phyloP scores from a whole-genome alignment of 2,329 filamentous ascomycete genomes.

The Talaromyces marneffei region DNA sequence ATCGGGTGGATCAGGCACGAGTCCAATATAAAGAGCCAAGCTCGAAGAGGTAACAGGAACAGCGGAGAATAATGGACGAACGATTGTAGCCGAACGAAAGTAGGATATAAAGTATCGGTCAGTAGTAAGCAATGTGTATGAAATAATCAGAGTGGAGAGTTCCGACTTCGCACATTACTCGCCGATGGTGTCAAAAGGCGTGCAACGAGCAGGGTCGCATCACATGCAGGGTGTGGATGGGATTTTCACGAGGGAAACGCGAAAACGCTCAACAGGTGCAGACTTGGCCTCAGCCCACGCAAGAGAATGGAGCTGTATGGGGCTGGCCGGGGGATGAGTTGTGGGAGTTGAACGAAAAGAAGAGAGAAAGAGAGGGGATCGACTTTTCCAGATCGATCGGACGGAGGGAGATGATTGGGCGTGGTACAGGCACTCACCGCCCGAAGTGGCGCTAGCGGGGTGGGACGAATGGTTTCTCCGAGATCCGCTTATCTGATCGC shows the following conservation, averaged over 20 bases:
- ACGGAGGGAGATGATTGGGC: background rate
- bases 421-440: background rate
- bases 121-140: background rate
- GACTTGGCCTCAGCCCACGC: background rate
- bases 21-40: background rate
- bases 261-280: background rate
- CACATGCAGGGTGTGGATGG: conserved; percentile 1
- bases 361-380: background rate
- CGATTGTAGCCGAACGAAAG: background rate
- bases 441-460: background rate
- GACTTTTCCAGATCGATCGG: background rate
- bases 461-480: conserved; percentile 20
- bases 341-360: background rate
- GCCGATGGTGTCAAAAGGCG: conserved; percentile 3
- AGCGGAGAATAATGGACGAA: background rate
- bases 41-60: background rate
- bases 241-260: background rate
- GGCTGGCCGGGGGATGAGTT: background rate
- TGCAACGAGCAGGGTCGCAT: conserved; percentile 3
- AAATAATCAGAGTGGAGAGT: background rate
- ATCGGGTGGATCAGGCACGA: conserved; percentile 2
- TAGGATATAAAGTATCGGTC: background rate
- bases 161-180: conserved; percentile 7
- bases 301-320: background rate
- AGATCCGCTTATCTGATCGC: conserved; percentile 42